Evolutionary conservation across 345 rosid genomes (phyloP), one percentile per base, ranked within the genome.

Genomic region (Sonneratia caseolaris): DNA sequence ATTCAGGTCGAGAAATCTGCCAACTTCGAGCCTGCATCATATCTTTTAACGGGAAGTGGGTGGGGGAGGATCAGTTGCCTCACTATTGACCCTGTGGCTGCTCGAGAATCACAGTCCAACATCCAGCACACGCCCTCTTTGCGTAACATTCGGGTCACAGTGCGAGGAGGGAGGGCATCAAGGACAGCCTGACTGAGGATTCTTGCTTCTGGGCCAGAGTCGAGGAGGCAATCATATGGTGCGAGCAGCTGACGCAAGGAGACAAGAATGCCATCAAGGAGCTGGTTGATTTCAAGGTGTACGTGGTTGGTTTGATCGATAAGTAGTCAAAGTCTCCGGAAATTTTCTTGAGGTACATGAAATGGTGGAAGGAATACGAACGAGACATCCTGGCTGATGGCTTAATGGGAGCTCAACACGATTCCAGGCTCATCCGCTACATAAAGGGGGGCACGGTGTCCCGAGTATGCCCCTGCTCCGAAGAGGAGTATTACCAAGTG

Each of bases 171-270:
- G 40, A 74, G 57, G 84, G 79, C 7, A 74, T 82, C 66, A 73
- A 73, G 37, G 68, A 37, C 11, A 71, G 21, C 19, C 18, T 89
- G 27, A 87, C 84, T 0, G 72, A 82, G 51, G 96, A 91, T 83
- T 91, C 98, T 27, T 89, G 93, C 69, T 93, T 93, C 24, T 93
- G 98, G 98, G 86, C 87, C 22, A 71, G 79, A 5, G 98, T 93
- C 14, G 96, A 93, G 77, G 95, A 91, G 73, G 88, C 92, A 15
- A 10, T 85, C 48, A 70, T 77, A 10, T 70, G 67, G 0, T 75
- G 84, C 71, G 65, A 13, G 9, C 13, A 57, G 47, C 79, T 62
- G 73, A 40, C 51, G 47, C 48, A 70, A 37, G 47, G 79, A 70
- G 27, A 64, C 32, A 12, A 70, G 71, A 67, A 22, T 38, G 3